phyloP scores from a whole-genome alignment of 768 basidiomycete genomes.

The Lyophyllum decastes region DNA sequence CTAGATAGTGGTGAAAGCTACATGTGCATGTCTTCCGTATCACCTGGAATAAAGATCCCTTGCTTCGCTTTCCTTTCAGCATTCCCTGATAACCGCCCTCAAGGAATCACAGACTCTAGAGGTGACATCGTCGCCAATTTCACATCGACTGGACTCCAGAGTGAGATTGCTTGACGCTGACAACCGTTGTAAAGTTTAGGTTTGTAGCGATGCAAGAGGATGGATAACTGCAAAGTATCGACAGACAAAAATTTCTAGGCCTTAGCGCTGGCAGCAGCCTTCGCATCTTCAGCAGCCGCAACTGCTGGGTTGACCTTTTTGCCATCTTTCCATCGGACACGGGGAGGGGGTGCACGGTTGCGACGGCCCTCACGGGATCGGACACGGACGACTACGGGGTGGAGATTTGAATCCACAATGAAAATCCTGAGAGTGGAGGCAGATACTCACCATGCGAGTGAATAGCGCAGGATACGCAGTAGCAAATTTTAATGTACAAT shows the following conservation, averaged over 20 bases:
- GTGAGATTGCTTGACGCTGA: no score
- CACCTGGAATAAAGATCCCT: neutral
- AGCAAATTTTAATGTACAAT: conserved; percentile 97
- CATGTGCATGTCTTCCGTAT: conserved; percentile 26
- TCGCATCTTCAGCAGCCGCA: conserved; percentile 87
- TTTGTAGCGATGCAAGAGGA: conserved; percentile 10
- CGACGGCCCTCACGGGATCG: conserved; percentile 94
- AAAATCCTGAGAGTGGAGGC: neutral
- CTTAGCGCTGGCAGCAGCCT: conserved; percentile 56
- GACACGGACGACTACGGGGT: conserved; percentile 85
- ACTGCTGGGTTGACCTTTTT: conserved; percentile 98
- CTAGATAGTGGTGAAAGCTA: conserved; percentile 78
- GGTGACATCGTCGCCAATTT: no score
- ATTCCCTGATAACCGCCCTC: no score
- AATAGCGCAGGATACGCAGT: conserved; percentile 99
- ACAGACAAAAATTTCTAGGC: conserved; percentile 38
- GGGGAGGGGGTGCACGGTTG: conserved; percentile 96
- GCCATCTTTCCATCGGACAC: conserved; percentile 92
- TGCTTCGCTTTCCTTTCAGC: no score
- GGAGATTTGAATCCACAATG: neutral
- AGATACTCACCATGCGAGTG: conserved; percentile 87
- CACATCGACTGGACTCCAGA: no score
- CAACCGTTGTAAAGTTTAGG: no score
- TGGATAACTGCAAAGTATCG: conserved; percentile 20
- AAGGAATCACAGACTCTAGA: no score